Evolutionary conservation across 2,329 filamentous ascomycete species (phyloP).

Genomic region (Fusarium cicatricum): DNA sequence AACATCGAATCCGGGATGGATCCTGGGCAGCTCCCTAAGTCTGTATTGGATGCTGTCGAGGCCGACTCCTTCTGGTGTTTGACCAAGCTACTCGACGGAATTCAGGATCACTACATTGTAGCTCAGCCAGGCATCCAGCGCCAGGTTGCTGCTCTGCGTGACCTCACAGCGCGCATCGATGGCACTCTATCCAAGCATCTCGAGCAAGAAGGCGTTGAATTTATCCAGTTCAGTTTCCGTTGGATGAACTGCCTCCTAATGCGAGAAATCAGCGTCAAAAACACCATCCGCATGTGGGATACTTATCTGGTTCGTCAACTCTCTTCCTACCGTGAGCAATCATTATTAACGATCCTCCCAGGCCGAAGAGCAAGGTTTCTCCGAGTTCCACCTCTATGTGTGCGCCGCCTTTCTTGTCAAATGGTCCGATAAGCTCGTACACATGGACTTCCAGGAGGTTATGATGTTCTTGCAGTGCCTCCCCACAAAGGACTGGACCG

Average conservation of each 20-base stretch:
- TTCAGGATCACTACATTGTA: slow-evolving; percentile 99
- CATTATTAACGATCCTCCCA: slow-evolving; percentile 48
- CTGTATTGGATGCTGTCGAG: slow-evolving; percentile 95
- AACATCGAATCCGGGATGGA: slow-evolving; percentile 97
- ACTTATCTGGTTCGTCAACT: slow-evolving; percentile 85
- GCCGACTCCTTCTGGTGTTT: slow-evolving; percentile 99
- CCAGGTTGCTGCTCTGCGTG: slow-evolving; percentile 87
- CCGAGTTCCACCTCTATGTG: slow-evolving; percentile 97
- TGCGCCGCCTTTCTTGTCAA: slow-evolving; percentile 98
- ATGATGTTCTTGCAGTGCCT: slow-evolving; percentile 99
- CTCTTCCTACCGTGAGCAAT: neutral
- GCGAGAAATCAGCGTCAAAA: slow-evolving; percentile 95
- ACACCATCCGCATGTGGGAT: slow-evolving; percentile 99
- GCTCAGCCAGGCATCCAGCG: slow-evolving; percentile 96
- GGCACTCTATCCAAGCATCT: slow-evolving; percentile 84
- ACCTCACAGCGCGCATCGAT: slow-evolving; percentile 92
- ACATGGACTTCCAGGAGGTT: slow-evolving; percentile 98
- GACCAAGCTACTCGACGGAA: slow-evolving; percentile 96
- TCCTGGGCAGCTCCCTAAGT: slow-evolving; percentile 87
- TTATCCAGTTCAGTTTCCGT: slow-evolving; percentile 98
- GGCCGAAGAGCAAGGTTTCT: slow-evolving; percentile 99
- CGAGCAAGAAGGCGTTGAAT: slow-evolving; percentile 91
- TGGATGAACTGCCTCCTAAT: slow-evolving; percentile 99
- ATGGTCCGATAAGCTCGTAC: slow-evolving; percentile 93
- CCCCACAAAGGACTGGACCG: slow-evolving; percentile 93